These are phyloP conservation scores for Ustilago sp. DNA, from an alignment of 1,284 basidiomycete species.

Conservation along the genomic window DNA sequence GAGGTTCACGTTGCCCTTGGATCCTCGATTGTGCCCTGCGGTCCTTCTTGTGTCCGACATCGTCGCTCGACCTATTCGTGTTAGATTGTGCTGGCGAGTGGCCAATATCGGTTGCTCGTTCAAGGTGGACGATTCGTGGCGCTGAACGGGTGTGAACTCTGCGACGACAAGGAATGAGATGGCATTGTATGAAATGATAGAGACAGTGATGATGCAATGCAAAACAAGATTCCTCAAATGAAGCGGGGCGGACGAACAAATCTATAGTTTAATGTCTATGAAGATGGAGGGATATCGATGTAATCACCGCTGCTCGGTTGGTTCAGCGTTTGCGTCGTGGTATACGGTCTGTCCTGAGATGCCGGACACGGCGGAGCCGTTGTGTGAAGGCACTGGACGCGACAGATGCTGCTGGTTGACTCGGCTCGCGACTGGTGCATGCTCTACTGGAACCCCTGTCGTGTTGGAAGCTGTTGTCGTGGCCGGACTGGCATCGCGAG, in stretches of 20 bases:
- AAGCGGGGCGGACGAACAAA: background rate
- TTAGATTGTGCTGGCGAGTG: background rate
- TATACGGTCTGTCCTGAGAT: slow-evolving; percentile 40
- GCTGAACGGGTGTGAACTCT: background rate
- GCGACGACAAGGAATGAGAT: background rate
- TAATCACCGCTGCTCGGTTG: background rate
- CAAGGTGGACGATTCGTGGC: background rate
- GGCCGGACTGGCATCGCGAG: slow-evolving; percentile 1
- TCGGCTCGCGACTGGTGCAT: background rate
- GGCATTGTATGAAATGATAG: background rate
- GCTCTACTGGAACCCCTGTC: slow-evolving; percentile 15
- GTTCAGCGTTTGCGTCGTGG: slow-evolving; percentile 27
- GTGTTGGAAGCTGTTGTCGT: background rate
- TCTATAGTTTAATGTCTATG: background rate
- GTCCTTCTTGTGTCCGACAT: too few species aligned
- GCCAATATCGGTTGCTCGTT: background rate
- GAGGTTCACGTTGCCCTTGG: background rate
- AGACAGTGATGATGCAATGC: slow-evolving; percentile 5
- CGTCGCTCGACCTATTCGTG: background rate
- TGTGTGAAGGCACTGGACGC: slow-evolving; percentile 21
- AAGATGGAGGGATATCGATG: background rate
- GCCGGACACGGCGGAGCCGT: slow-evolving; percentile 31
- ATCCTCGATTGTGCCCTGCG: too few species aligned
- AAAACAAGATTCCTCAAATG: background rate
- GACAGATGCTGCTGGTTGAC: slow-evolving; percentile 4